Percentiles rank a stretch among this genome's conserved stretches.
phyloP scores from a whole-genome alignment of 495 filamentous ascomycete genomes.

The Daldinia vernicosa region DNA sequence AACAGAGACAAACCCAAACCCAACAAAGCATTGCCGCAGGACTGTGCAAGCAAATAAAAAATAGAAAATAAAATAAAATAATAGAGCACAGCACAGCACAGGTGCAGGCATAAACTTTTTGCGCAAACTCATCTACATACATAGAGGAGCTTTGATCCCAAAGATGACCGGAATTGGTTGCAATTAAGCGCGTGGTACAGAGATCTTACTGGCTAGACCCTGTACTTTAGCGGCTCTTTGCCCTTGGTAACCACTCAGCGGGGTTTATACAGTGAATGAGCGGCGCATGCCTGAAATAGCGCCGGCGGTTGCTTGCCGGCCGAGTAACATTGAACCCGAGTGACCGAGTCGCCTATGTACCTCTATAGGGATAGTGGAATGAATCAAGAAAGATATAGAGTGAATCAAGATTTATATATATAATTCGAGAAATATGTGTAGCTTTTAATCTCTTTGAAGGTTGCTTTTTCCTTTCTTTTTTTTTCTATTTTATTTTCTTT shows the following conservation, averaged over 20 bases:
- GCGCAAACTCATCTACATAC: neutral
- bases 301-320: constrained; percentile 21
- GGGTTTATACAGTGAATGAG: constrained; percentile 22
- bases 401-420: neutral
- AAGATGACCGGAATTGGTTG: constrained; percentile 17
- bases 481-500: neutral
- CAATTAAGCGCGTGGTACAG: constrained; percentile 44
- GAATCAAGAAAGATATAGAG: neutral
- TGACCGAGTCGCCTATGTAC: constrained; percentile 8
- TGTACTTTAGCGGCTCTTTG: constrained; percentile 33
- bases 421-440: neutral
- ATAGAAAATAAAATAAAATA: neutral
- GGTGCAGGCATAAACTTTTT: neutral
- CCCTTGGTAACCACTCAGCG: constrained; percentile 23
- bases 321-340: constrained; percentile 8
- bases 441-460: neutral
- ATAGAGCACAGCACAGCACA: neutral
- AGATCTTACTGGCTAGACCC: constrained; percentile 39
- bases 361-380: neutral
- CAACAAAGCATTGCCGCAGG: neutral
- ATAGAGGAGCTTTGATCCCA: constrained; percentile 23
- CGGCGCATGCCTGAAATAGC: constrained; percentile 12
- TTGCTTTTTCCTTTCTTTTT: neutral
- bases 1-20: neutral
- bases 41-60: neutral